These are phyloP conservation scores for Cardamine chenopodiifolia DNA, from an alignment of 345 rosid species.

Conservation along the genomic window DNA sequence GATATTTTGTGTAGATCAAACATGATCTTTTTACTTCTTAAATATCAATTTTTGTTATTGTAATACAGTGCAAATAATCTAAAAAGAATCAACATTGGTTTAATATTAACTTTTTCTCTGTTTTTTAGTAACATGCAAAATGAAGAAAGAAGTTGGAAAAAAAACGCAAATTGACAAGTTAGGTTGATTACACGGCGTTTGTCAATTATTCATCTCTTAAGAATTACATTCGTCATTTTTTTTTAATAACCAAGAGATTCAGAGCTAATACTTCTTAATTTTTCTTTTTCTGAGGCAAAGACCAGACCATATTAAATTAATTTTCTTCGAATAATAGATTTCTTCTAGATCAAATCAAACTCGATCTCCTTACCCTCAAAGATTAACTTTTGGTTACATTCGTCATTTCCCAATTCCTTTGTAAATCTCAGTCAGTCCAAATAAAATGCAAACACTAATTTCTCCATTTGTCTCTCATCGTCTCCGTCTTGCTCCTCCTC, in stretches of 20 bases:
- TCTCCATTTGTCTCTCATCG: constrained; percentile 6
- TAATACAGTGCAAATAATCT: not conserved
- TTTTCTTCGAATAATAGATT: no score
- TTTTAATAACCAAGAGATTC: no score
- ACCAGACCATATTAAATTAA: no score
- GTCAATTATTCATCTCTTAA: not conserved
- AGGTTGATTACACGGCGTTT: not conserved
- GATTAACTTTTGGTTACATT: no score
- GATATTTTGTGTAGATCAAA: not conserved
- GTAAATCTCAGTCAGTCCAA: constrained; percentile 4
- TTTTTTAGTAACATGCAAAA: not conserved
- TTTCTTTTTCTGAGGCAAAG: no score
- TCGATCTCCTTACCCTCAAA: no score
- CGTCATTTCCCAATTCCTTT: not conserved
- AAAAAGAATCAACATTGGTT: not conserved
- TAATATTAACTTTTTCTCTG: no score
- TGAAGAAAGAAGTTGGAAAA: not conserved
- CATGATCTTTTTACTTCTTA: not conserved
- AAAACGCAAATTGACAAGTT: not conserved
- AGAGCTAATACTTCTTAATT: no score
- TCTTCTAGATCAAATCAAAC: no score
- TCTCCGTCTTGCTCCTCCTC: constrained; percentile 19
- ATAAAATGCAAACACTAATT: constrained; percentile 32
- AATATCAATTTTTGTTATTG: no score
- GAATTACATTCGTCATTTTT: not conserved